phyloP scores from a whole-genome alignment of 306 rosid species.

The Cucurbita argyrosperma region DNA sequence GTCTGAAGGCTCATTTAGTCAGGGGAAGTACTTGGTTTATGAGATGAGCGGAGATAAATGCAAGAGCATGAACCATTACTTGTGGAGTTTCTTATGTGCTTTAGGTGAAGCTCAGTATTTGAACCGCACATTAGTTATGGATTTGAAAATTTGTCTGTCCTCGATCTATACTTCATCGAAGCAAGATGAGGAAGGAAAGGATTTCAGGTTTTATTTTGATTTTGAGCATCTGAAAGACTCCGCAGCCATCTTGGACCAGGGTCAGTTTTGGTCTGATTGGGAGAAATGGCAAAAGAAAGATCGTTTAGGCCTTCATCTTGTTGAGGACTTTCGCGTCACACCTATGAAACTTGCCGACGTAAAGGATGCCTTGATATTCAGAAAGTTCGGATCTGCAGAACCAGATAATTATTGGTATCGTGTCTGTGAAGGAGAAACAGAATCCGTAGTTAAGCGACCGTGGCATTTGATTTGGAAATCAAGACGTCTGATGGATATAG shows the following conservation, averaged over 20 bases:
- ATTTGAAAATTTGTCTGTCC: conserved; percentile 78
- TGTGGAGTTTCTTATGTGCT: conserved; percentile 98
- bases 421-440: conserved; percentile 95
- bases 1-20: conserved; percentile 66
- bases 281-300: conserved; percentile 66
- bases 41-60: conserved; percentile 80
- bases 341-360: conserved; percentile 70
- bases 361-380: conserved; percentile 66
- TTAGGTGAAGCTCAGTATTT: conserved; percentile 98
- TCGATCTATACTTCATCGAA: conserved; percentile 60
- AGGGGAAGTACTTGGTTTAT: conserved; percentile 63
- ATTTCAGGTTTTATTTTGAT: conserved; percentile 91
- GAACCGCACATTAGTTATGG: conserved; percentile 92
- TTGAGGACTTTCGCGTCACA: conserved; percentile 69
- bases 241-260: conserved; percentile 75
- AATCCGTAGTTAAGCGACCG: conserved; percentile 73
- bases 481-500: conserved; percentile 81
- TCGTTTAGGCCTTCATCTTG: conserved; percentile 48
- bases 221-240: conserved; percentile 90
- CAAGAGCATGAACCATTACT: conserved; percentile 90
- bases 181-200: conserved; percentile 90
- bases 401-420: conserved; percentile 95
- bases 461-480: conserved; percentile 98
- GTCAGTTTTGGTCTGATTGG: conserved; percentile 92
- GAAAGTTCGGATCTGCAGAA: conserved; percentile 83